Evolutionary conservation across 139 green algal genomes (phyloP), one percentile per base, ranked within the genome.

Genomic region (Picochlorum sp.): DNA sequence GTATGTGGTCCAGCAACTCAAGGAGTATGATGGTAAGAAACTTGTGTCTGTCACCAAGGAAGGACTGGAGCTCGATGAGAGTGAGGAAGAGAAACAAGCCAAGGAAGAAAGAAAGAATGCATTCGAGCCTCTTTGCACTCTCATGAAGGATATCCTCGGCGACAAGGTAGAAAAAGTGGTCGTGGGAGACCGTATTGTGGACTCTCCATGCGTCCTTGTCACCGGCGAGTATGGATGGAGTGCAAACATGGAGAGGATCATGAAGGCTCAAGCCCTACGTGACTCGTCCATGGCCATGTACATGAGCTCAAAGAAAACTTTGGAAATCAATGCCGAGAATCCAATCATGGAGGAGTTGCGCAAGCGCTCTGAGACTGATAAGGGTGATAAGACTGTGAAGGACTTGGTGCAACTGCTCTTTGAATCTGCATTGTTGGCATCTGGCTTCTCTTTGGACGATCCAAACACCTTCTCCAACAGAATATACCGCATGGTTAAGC

Each of bases 231-330:
- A 99, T 67, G 93, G 93, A 59, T 99, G 93, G 93, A 83, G 56
- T 35, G 93, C 93, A 50, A 99, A 99, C 87, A 98, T 99, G 93
- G 93, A 99, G 85, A 83, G 93, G 55, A 99, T 99, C 81, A 99
- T 99, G 93, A 97, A 97, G 84, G 93, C 93, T 9, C 92, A 86
- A 69, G 93, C 93, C 8, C 79, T 99, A 62, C 79, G 93, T 18
- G 93, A 99, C 75, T 89, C 81, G 80, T 82, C 66, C 73, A 97
- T 98, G 93, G 77, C 75, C 26, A 72, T 73, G 20, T 99, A 99
- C 89, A 99, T 99, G 93, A 82, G 75, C 39, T 80, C 51, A 64
- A 98, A 98, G 88, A 99, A 99, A 86, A 98, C 93, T 31, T 69
- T 99, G 41, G 93, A 99, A 82, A 91, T 99, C 81, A 99, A 99